Base-by-base conservation (phyloP, 139 green algal species). In the Chlamydomonas sp. region DNA sequence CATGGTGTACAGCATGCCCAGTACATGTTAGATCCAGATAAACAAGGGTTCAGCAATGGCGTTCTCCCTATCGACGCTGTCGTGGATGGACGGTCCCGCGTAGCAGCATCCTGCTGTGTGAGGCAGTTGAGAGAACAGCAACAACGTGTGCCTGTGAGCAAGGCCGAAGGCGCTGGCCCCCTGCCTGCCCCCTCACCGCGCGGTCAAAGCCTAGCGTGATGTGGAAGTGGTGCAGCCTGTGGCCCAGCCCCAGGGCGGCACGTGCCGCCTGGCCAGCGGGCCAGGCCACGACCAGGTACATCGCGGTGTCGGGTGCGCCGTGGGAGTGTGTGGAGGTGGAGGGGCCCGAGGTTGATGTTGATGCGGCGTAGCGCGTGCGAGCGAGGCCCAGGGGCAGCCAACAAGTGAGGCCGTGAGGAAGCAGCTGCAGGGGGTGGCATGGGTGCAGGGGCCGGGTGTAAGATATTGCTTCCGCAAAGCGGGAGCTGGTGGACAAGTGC, bases 151-250 rank as follows among this genome's bases (percentile, higher is more conserved):
- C 31, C 31, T 49, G 31, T 49, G 31, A 49, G 31, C 31, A 49
- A 49, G 31, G 31, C 31, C 31, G 31, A 49, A 49, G 31, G 31
- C 31, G 31, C 31, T 49, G 31, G 31, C 31, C 31, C 31, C 31
- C 31, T 49, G 31, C 31, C 31, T 7, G 14, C 14, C 73, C 20
- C 1, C 77, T 71, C 62, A 83, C 78, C 61, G 78, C 5, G 58
- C 62, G 61, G 78, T 87, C 16, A 57, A 92, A 92, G 18, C 84
- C 89, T 10, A 92, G 49, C 4, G 89, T 90, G 78, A 92, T 85
- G 74, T 92, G 89, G 79, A 92, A 92, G n/a, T 76, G 63, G 17
- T 91, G 83, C 31, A 58, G 31, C 4, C 63, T 31, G 15, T 9
- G 60, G n/a, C 0, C 20, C 61, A 90, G 72, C 2, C 86, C 78